phyloP scores from a whole-genome alignment of 2,329 filamentous ascomycete species.

The Aspergillus pseudoterreus region DNA sequence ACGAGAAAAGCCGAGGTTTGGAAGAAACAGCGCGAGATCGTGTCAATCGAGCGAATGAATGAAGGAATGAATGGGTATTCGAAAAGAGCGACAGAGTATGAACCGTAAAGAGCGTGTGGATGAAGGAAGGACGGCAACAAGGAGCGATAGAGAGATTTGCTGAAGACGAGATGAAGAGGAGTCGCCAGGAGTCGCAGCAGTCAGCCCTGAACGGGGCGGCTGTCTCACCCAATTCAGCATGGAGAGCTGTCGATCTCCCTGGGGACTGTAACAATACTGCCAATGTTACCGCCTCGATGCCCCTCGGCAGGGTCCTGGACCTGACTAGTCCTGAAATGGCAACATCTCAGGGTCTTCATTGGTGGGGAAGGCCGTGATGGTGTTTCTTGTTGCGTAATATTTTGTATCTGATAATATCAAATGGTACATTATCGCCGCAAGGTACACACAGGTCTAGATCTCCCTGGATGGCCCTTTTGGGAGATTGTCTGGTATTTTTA shows the following conservation, averaged over 20 bases:
- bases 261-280: neutral
- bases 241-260: slow-evolving; percentile 6
- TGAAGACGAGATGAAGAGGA: slow-evolving; percentile 10
- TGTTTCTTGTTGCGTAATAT: too few relatives aligned
- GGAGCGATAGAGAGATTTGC: slow-evolving; percentile 1
- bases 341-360: too few relatives aligned
- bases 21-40: slow-evolving; percentile 1
- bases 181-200: neutral
- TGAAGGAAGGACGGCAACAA: neutral
- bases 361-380: too few relatives aligned
- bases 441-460: too few relatives aligned
- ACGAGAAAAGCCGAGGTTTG: neutral
- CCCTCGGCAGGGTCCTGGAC: neutral
- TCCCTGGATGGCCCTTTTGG: too few relatives aligned
- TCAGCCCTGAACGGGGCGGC: neutral
- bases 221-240: slow-evolving; percentile 5
- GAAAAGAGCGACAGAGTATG: neutral
- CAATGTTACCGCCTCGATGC: neutral
- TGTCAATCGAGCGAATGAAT: slow-evolving; percentile 3
- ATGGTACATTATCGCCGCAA: too few relatives aligned
- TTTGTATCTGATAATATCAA: too few relatives aligned
- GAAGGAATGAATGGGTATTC: neutral
- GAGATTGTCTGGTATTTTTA: too few relatives aligned
- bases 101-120: neutral
- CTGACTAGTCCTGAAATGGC: too few relatives aligned